Evolutionary conservation across 2,329 filamentous ascomycete genomes (phyloP), one percentile per base, ranked within the genome.

Genomic region (Gliomastix tumulicola): DNA sequence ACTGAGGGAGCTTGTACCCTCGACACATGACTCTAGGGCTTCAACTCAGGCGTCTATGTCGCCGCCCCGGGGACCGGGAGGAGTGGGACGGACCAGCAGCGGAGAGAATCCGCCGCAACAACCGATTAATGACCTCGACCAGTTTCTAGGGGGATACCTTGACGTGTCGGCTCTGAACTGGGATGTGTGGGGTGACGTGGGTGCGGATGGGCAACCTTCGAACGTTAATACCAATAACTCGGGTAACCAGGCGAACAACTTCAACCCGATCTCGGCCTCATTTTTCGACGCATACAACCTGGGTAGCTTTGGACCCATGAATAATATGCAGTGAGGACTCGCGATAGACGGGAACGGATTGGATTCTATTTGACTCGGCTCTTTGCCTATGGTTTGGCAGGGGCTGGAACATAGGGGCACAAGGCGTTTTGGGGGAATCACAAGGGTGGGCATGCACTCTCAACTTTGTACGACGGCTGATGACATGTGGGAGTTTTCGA

Each of bases 121-220:
- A 19, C 52, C 48, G 7, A 44, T 45, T 30, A 43, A 41, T n/a
- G 51, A 55, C 36, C 27, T 70, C n/a, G 66, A 71, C 32, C 60
- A 66, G 12, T 62, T 69, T 22, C 41, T 72, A 28, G 58, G 59
- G 13, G 59, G 60, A 1, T 68, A 66, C 36, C 44, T 71, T 15
- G 68, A 73, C 41, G 52, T 62, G 6, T 56, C 59, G 9, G 46
- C 54, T 4, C 46, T 71, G 13, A 66, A 69, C 34, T 69, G 68
- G 61, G 67, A 71, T 36, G 58, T 71, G 49, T 68, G 64, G 54
- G 56, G 51, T 13, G 50, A 53, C 37, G 43, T 54, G 39, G 22
- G 45, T n/a, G 49, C 45, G 5, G 46, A 47, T 27, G n/a, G n/a
- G n/a, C n/a, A n/a, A n/a, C n/a, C n/a, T n/a, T n/a, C 32, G 12